Conservation (phyloP, 139 green algal genomes). For the Chlorella sorokiniana region DNA sequence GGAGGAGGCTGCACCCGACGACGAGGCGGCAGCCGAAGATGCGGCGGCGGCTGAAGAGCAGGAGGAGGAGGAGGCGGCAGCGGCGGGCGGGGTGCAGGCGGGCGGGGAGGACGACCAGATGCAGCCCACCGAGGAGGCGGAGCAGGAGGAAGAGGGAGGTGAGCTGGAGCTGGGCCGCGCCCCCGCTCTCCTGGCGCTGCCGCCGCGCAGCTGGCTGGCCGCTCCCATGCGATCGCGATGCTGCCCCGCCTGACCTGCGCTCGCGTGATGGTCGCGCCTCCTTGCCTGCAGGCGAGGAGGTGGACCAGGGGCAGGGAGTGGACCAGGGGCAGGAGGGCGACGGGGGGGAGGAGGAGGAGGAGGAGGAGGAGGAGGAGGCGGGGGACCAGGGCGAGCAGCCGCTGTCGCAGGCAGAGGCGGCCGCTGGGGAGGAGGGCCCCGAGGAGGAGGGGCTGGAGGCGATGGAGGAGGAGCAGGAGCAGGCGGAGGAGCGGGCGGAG, state of each 20-base stretch:
- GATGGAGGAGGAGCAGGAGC: conserved; percentile 1
- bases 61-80: background rate
- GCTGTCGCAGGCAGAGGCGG: too few relatives aligned
- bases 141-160: conserved; percentile 24
- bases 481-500: background rate
- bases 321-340: background rate
- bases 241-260: background rate
- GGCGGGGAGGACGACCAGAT: background rate
- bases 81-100: background rate
- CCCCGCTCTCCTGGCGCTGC: background rate
- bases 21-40: background rate
- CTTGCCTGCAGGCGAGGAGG: conserved; percentile 23
- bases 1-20: background rate
- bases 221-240: too few relatives aligned
- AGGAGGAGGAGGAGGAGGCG: conserved; percentile 9
- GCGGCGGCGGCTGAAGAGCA: background rate
- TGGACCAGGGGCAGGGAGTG: conserved; percentile 28
- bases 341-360: conserved; percentile 23
- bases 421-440: background rate
- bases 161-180: too few relatives aligned
- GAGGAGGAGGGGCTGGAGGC: background rate
- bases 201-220: too few relatives aligned
- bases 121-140: conserved; percentile 18
- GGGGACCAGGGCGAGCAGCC: conserved; percentile 12
- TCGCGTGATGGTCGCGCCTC: background rate